phyloP scores from a whole-genome alignment of 2,329 filamentous ascomycete species.

The Metarhizium rileyi region DNA sequence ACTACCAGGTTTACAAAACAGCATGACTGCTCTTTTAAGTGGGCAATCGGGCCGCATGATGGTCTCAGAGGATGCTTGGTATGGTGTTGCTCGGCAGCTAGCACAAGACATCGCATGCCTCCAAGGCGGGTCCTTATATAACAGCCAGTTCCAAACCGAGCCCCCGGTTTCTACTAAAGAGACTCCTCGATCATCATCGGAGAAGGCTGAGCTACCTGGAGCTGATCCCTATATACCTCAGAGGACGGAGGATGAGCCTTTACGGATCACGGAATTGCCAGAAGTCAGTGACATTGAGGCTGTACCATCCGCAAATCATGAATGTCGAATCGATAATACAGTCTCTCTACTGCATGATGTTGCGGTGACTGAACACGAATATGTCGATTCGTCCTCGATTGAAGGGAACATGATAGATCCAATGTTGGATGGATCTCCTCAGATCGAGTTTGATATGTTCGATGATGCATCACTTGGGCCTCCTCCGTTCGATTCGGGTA shows the following conservation, averaged over 20 bases:
- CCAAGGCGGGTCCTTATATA: slow-evolving; percentile 6
- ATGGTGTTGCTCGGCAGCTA: slow-evolving; percentile 7
- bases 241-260: background rate
- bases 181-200: background rate
- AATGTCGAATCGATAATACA: background rate
- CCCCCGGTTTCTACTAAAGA: background rate
- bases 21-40: slow-evolving; percentile 6
- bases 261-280: background rate
- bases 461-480: background rate
- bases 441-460: background rate
- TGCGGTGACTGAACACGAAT: background rate
- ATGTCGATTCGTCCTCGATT: background rate
- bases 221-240: background rate
- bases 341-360: background rate
- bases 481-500: background rate
- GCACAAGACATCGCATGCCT: slow-evolving; percentile 7
- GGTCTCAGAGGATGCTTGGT: slow-evolving; percentile 11
- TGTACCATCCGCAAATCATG: background rate
- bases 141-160: slow-evolving; percentile 4
- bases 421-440: background rate
- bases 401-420: background rate
- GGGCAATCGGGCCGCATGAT: slow-evolving; percentile 5
- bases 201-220: background rate
- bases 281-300: background rate
- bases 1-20: slow-evolving; percentile 3